phyloP scores from a whole-genome alignment of 2,329 filamentous ascomycete species.

The Neofusicoccum ribis region DNA sequence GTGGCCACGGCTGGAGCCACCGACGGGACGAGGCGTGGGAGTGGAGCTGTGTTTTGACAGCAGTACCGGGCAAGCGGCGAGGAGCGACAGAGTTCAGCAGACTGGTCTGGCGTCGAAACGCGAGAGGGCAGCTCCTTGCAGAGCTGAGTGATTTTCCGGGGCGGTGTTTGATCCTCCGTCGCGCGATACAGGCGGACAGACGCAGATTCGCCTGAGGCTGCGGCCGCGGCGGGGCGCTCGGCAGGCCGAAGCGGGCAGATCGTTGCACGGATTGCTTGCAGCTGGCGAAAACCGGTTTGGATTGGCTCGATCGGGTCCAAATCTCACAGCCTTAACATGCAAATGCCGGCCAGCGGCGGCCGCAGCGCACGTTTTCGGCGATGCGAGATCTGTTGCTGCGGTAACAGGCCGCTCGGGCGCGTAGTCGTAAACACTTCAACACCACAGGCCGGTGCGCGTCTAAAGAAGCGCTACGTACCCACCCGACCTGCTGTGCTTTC shows the following conservation, averaged over 20 bases:
- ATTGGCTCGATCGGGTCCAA: conserved; percentile 14
- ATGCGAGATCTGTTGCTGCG: not conserved
- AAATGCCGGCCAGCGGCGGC: not conserved
- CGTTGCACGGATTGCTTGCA: conserved; percentile 16
- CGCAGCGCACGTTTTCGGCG: not conserved
- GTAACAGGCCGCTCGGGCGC: conserved; percentile 3
- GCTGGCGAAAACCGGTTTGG: conserved; percentile 6
- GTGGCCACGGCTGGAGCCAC: no score
- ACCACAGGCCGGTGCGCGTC: conserved; percentile 14
- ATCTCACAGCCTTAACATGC: conserved; percentile 1
- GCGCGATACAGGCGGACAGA: not conserved
- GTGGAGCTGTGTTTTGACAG: not conserved
- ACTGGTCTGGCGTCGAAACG: not conserved
- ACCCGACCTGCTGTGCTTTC: not conserved
- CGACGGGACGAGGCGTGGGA: not conserved
- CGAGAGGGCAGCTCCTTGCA: conserved; percentile 1
- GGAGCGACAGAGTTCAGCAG: not conserved
- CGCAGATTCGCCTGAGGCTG: conserved; percentile 2
- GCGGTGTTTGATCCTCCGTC: conserved; percentile 5
- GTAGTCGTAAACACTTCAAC: conserved; percentile 4
- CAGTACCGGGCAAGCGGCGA: not conserved
- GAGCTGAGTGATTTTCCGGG: conserved; percentile 9
- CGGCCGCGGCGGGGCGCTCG: not conserved
- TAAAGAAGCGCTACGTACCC: conserved; percentile 16
- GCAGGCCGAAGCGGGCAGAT: not conserved